phyloP scores from a whole-genome alignment of 169 alveolate genomes.

The Eimeria falciformis region DNA sequence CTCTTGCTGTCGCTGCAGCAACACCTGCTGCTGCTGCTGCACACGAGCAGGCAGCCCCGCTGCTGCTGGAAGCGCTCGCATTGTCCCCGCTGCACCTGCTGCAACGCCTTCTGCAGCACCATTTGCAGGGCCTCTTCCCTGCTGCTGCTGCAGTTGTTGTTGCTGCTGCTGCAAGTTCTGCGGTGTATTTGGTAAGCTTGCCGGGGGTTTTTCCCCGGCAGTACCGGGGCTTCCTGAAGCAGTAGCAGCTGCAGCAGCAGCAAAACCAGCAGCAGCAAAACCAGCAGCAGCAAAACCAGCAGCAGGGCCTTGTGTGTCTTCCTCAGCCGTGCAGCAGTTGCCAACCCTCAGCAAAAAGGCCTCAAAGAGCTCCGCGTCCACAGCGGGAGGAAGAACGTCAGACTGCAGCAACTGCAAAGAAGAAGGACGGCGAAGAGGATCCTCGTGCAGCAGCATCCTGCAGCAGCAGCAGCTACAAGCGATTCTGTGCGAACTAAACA shows the following conservation, averaged over 20 bases:
- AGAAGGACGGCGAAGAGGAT: slow-evolving; percentile 52
- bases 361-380: slow-evolving; percentile 62
- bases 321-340: slow-evolving; percentile 46
- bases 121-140: background rate
- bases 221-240: background rate
- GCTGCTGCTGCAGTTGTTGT: background rate
- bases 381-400: slow-evolving; percentile 71
- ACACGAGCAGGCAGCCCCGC: background rate
- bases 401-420: slow-evolving; percentile 72
- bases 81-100: slow-evolving; percentile 7
- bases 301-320: slow-evolving; percentile 7
- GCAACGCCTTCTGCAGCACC: background rate
- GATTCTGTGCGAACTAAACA: too few relatives aligned
- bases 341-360: slow-evolving; percentile 71
- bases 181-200: background rate
- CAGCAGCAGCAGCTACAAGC: slow-evolving; percentile 36
- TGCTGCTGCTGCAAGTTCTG: background rate
- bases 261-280: background rate
- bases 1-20: slow-evolving; percentile 28
- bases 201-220: background rate
- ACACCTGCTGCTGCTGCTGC: background rate
- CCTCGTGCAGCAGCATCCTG: slow-evolving; percentile 68
- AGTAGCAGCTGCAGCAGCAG: slow-evolving; percentile 42
- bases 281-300: slow-evolving; percentile 13
- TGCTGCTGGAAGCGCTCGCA: background rate